phyloP scores from a whole-genome alignment of 441 rosid species.

The Omphalea diandra region DNA sequence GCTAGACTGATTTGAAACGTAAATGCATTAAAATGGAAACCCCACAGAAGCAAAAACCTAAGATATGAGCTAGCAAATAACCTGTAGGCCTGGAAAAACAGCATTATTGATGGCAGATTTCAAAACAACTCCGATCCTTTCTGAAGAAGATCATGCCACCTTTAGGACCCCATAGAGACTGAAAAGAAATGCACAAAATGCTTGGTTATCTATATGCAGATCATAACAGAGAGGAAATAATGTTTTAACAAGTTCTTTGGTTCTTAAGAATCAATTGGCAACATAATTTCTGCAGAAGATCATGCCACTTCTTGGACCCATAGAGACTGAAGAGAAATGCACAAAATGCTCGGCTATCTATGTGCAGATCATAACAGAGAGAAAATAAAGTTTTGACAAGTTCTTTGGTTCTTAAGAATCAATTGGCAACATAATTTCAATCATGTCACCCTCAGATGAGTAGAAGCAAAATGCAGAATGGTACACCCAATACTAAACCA shows the following conservation, averaged over 20 bases:
- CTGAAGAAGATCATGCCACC: constrained; percentile 97
- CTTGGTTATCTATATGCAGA: not conserved
- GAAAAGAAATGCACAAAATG: constrained; percentile 9
- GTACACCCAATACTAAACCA: not conserved
- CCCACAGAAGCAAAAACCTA: not conserved
- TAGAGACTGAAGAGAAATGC: constrained; percentile 53
- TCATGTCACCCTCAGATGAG: not conserved
- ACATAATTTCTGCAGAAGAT: constrained; percentile 55
- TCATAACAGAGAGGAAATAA: not conserved
- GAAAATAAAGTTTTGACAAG: not conserved
- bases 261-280: not conserved
- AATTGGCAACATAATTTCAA: not conserved
- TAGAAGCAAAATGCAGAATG: not conserved
- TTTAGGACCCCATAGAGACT: constrained; percentile 98
- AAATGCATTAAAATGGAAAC: constrained; percentile 1
- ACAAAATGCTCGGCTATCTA: not conserved
- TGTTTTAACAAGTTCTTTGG: not conserved
- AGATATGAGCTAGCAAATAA: constrained; percentile 18
- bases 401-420: not conserved
- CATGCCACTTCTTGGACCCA: constrained; percentile 99
- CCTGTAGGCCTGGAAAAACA: constrained; percentile 93
- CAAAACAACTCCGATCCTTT: constrained; percentile 76
- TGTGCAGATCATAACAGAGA: not conserved
- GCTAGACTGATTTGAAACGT: constrained; percentile 46
- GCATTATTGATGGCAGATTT: constrained; percentile 90